These are phyloP conservation scores for Aspergillus piperis DNA, from an alignment of 2,329 filamentous ascomycete species.

Conservation along the genomic window DNA sequence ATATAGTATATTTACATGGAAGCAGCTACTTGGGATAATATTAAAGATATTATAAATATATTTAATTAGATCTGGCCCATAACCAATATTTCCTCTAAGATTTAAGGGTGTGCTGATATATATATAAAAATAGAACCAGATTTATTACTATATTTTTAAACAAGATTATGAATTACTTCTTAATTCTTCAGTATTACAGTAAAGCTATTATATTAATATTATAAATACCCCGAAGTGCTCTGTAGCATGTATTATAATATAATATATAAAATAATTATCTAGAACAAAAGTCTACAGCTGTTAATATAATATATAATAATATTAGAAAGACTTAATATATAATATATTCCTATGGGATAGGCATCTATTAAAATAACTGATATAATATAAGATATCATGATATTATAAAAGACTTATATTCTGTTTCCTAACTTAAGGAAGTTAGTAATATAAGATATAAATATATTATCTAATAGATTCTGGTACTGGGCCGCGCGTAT, in stretches of 20 bases:
- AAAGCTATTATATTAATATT: no score
- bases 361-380: slow-evolving; percentile 15
- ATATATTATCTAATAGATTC: slow-evolving; percentile 8
- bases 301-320: not conserved
- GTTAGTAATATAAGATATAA: slow-evolving; percentile 7
- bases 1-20: slow-evolving; percentile 9
- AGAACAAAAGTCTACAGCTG: not conserved
- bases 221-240: no score
- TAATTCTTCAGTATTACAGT: slow-evolving; percentile 8
- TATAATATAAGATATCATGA: slow-evolving; percentile 12
- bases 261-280: no score
- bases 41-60: slow-evolving; percentile 7
- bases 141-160: slow-evolving; percentile 1
- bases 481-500: slow-evolving; percentile 5
- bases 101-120: slow-evolving; percentile 6
- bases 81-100: slow-evolving; percentile 8
- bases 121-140: not conserved
- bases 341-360: slow-evolving; percentile 10
- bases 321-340: not conserved
- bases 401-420: slow-evolving; percentile 8
- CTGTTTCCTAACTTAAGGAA: slow-evolving; percentile 10
- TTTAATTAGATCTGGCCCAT: slow-evolving; percentile 9
- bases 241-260: no score
- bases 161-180: not conserved
- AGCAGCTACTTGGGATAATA: slow-evolving; percentile 7